Base-by-base conservation (phyloP, 2,329 filamentous ascomycete genomes). In the Herpotrichia juniperi region DNA sequence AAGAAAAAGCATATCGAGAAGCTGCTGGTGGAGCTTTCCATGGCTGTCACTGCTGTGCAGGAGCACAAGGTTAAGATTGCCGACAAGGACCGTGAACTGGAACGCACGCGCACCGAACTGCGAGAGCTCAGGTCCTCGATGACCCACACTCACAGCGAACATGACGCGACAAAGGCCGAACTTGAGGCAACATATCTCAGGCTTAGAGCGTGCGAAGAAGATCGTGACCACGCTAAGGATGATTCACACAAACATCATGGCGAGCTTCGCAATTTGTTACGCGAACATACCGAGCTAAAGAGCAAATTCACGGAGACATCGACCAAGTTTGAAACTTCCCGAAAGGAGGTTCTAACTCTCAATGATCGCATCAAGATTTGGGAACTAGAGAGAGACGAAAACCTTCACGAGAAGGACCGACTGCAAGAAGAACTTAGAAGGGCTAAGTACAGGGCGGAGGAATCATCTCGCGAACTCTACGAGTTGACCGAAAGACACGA, bases 211-310 rank as follows among this genome's bases (percentile, higher is more conserved):
- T 46, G 54, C 14, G 46, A 74, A 70, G 1, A 75, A 53, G 25
- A 72, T 54, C 3, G 71, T 72, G 32, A 75, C 57, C 34, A 65
- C 53, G 5, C 61, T 59, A 32, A 63, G 9, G 44, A 57, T 2
- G 63, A 67, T 32, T 56, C 61, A 0, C 54, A 61, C 9, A 63
- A 58, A 39, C 63, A 67, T 24, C 63, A 63, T 24, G 46, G 42
- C 22, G 64, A 67, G 12, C 55, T 64, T 30, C 58, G 63, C 1
- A 56, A 42, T 17, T 39, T 67, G 10, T 22, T 57, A 12, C 60
- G 61, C 10, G 61, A 65, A 44, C 57, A 66, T 34, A 65, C 61
- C 10, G 62, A 66, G 4, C 34, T 66, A 32, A 62, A 66, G 55
- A 64, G 63, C 54, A 64, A 58, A 11, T 54, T 53, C 34, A 47